Conservation (phyloP, 2,329 filamentous ascomycete genomes). For the Monilinia fructigena region DNA sequence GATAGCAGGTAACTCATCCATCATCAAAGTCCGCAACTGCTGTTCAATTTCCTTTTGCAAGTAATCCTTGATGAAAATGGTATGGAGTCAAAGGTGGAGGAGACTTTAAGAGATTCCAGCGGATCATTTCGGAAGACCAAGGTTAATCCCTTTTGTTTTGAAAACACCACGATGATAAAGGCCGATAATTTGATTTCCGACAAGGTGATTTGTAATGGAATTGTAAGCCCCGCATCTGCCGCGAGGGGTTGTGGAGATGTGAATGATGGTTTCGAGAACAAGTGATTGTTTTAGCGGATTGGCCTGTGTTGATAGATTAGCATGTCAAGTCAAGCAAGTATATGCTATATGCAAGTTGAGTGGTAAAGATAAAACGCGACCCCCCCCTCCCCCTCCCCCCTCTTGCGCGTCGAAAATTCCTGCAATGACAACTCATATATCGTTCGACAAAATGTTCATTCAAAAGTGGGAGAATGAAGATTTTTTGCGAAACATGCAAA, state of each 20-base stretch:
- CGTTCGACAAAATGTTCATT: neutral
- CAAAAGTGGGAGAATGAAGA: slow-evolving; percentile 17
- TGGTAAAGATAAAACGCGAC: neutral
- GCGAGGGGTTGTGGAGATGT: slow-evolving; percentile 90
- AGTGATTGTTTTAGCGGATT: slow-evolving; percentile 97
- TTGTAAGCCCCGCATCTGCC: slow-evolving; percentile 87
- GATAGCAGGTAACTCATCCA: slow-evolving; percentile 96
- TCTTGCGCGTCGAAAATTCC: slow-evolving; percentile 10
- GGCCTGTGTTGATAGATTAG: slow-evolving; percentile 63
- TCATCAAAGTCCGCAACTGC: slow-evolving; percentile 88
- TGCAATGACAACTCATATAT: slow-evolving; percentile 16
- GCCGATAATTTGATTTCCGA: slow-evolving; percentile 95
- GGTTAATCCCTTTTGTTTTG: slow-evolving; percentile 93
- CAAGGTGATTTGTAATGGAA: slow-evolving; percentile 93
- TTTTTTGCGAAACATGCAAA: slow-evolving; percentile 15
- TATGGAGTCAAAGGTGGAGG: slow-evolving; percentile 97
- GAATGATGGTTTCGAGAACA: slow-evolving; percentile 87
- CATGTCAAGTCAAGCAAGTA: slow-evolving; percentile 28
- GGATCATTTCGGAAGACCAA: slow-evolving; percentile 98
- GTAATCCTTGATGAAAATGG: slow-evolving; percentile 98
- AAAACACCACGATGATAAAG: slow-evolving; percentile 97
- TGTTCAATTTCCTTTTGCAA: slow-evolving; percentile 93
- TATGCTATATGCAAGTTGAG: neutral
- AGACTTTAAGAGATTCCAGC: slow-evolving; percentile 95
- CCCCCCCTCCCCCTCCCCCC: slow-evolving; percentile 4